phyloP scores from a whole-genome alignment of 75 land plant species.

The Pinus albicaulis region DNA sequence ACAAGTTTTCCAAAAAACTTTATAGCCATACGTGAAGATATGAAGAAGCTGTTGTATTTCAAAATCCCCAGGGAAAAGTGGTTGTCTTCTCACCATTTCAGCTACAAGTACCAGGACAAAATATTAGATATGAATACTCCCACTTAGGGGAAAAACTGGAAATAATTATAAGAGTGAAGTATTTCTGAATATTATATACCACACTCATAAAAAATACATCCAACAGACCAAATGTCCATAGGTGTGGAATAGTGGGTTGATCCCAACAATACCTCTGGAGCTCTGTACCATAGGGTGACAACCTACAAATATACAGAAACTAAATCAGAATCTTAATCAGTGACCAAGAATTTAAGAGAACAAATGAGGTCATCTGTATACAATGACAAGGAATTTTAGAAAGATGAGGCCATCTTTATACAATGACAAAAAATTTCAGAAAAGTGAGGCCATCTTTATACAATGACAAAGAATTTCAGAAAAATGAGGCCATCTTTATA shows the following conservation, averaged over 20 bases:
- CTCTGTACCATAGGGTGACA: conserved; percentile 85
- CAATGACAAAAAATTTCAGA: too few species aligned
- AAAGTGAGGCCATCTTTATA: too few species aligned
- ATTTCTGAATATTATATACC: not conserved
- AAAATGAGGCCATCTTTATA: not conserved
- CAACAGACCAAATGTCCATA: conserved; percentile 93
- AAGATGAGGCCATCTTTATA: too few species aligned
- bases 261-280: conserved; percentile 81
- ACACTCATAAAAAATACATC: conserved; percentile 76
- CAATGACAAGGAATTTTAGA: too few species aligned
- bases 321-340: not conserved
- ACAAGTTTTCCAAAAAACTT: not conserved
- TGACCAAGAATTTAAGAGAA: not conserved
- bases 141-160: not conserved
- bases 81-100: conserved; percentile 45
- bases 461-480: too few species aligned
- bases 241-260: conserved; percentile 75
- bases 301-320: conserved; percentile 35
- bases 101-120: conserved; percentile 18
- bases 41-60: conserved; percentile 68
- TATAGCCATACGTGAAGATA: conserved; percentile 49
- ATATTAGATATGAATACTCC: not conserved
- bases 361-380: too few species aligned
- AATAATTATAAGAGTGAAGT: not conserved
- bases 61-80: conserved; percentile 68